These are phyloP conservation scores for Ramichloridium luteum DNA, from an alignment of 2,329 filamentous ascomycete genomes.

Conservation along the genomic window DNA sequence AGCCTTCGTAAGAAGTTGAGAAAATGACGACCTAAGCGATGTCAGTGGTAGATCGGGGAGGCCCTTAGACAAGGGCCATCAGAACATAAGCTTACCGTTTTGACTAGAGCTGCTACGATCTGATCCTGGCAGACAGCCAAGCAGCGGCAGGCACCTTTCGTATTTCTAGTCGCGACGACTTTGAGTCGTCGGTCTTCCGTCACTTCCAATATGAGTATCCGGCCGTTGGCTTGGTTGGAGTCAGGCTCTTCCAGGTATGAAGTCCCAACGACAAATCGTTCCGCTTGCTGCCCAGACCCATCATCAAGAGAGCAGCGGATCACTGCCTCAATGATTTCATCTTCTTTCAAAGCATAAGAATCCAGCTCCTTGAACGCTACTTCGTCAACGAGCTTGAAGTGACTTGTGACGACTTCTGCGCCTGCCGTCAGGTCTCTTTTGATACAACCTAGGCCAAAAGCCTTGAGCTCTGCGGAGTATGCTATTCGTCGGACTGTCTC, in stretches of 20 bases:
- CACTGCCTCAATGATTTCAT: constrained; percentile 76
- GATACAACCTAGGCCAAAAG: constrained; percentile 80
- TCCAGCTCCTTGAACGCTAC: constrained; percentile 71
- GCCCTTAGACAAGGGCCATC: not conserved
- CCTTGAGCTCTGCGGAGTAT: constrained; percentile 66
- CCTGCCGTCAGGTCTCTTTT: constrained; percentile 57
- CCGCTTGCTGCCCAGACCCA: constrained; percentile 43
- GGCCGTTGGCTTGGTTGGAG: constrained; percentile 49
- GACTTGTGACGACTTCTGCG: constrained; percentile 63
- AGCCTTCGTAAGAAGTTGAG: constrained; percentile 41
- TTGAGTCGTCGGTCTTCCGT: constrained; percentile 62
- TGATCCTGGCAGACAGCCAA: constrained; percentile 62
- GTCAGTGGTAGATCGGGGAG: too few species aligned
- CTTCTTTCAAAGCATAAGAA: constrained; percentile 49
- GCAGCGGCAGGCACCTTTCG: constrained; percentile 72
- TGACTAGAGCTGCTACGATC: constrained; percentile 78
- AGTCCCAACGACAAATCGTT: constrained; percentile 86
- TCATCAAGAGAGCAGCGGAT: constrained; percentile 62
- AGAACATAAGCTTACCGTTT: constrained; percentile 49
- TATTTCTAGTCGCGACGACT: constrained; percentile 52
- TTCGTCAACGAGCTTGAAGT: constrained; percentile 85
- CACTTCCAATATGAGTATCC: constrained; percentile 76
- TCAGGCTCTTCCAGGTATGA: constrained; percentile 55
- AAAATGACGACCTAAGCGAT: constrained; percentile 44
- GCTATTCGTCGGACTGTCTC: constrained; percentile 79